Conservation (phyloP, 2,329 filamentous ascomycete species). For the Coniella vitis region DNA sequence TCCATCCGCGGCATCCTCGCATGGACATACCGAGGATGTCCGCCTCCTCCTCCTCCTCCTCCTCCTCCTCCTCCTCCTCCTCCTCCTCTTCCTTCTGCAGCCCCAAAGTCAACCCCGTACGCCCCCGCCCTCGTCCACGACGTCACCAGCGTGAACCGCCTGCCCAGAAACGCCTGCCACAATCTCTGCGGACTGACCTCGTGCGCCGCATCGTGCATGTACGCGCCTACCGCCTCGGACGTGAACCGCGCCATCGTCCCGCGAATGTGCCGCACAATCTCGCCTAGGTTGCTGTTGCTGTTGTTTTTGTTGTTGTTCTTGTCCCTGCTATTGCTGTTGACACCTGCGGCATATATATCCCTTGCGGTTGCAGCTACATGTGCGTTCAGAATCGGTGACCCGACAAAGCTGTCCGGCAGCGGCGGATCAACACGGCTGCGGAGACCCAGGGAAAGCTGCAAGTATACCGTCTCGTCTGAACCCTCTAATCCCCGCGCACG, state of each 20-base stretch:
- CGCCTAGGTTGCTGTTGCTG: conserved; percentile 12
- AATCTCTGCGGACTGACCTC: conserved; percentile 39
- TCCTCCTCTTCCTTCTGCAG: too few species aligned
- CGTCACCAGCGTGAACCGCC: conserved; percentile 34
- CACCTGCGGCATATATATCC: not conserved
- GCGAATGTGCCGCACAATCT: conserved; percentile 28
- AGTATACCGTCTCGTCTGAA: conserved; percentile 26
- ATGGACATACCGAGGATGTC: conserved; percentile 31
- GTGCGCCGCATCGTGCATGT: conserved; percentile 35
- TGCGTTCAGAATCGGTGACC: conserved; percentile 36
- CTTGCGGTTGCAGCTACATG: conserved; percentile 23
- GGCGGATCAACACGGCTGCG: conserved; percentile 32
- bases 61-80: conserved; percentile 2
- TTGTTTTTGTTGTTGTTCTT: too few species aligned
- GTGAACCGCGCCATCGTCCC: conserved; percentile 30
- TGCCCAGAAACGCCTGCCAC: conserved; percentile 40
- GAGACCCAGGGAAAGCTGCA: conserved; percentile 35
- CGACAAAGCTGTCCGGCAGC: conserved; percentile 33
- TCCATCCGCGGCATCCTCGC: conserved; percentile 35
- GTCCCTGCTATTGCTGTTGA: not conserved
- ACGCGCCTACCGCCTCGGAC: conserved; percentile 29
- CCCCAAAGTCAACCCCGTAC: conserved; percentile 35
- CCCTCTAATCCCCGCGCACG: conserved; percentile 28
- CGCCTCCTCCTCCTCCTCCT: conserved; percentile 1
- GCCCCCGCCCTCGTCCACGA: conserved; percentile 33